A percentile compares a stretch with the other conserved stretches of the same genome.
phyloP scores from a whole-genome alignment of 306 rosid species.

The Vigna hirtella region DNA sequence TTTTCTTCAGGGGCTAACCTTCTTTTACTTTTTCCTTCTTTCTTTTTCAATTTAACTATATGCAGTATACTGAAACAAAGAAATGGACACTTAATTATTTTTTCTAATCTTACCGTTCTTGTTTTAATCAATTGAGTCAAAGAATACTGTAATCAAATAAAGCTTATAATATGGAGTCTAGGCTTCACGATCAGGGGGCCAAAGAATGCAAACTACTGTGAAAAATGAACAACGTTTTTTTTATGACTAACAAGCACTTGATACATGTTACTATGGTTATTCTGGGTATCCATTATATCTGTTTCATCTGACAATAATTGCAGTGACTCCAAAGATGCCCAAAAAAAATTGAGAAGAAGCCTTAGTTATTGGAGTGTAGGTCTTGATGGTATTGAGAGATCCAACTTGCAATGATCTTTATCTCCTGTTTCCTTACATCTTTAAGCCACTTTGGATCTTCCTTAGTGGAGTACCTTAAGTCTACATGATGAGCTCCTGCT shows the following conservation, averaged over 20 bases:
- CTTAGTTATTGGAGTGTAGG: constrained; percentile 31
- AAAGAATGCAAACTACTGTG: neutral
- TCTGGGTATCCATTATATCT: neutral
- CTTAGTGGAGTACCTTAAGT: constrained; percentile 66
- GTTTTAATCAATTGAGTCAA: neutral
- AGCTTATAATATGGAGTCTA: neutral
- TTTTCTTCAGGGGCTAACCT: neutral
- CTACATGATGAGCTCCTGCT: constrained; percentile 94
- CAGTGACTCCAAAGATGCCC: neutral
- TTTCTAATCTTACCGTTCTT: neutral
- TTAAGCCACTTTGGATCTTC: constrained; percentile 86
- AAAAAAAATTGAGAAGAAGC: neutral
- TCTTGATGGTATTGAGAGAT: constrained; percentile 67
- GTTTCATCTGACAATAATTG: constrained; percentile 16
- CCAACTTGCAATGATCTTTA: constrained; percentile 65
- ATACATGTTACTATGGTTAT: neutral
- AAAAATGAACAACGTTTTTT: constrained; percentile 12
- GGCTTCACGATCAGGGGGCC: neutral
- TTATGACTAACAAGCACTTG: neutral
- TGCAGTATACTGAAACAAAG: neutral
- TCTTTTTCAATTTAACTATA: neutral
- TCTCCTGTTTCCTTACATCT: constrained; percentile 69
- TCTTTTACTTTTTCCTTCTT: too few relatives aligned
- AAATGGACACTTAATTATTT: neutral
- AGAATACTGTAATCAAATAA: neutral